phyloP scores from a whole-genome alignment of 108 stramenopile genomes.

The Chaetoceros tenuissimus region DNA sequence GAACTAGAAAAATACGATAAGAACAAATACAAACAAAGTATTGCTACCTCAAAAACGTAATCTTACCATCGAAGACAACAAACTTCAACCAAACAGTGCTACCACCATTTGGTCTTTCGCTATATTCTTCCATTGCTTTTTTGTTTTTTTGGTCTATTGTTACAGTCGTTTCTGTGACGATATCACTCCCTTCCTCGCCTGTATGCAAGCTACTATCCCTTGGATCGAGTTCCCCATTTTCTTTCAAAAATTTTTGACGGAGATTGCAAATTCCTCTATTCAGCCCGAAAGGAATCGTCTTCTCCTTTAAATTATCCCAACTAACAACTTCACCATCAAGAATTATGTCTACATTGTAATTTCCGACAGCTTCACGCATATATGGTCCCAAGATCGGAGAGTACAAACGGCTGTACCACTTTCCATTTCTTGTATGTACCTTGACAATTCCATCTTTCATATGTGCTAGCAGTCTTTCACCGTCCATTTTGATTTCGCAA shows the following conservation, averaged over 20 bases:
- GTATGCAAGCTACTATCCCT: constrained; percentile 57
- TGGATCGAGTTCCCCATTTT: constrained; percentile 41
- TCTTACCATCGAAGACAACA: constrained; percentile 16
- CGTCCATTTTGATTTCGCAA: constrained; percentile 80
- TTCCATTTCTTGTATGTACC: constrained; percentile 1
- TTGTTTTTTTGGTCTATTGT: neutral
- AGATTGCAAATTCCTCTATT: constrained; percentile 65
- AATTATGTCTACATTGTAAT: constrained; percentile 62
- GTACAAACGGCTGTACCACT: constrained; percentile 49
- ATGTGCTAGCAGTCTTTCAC: constrained; percentile 72
- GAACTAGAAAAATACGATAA: too few relatives aligned
- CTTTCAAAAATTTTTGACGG: constrained; percentile 36
- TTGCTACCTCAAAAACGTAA: too few relatives aligned
- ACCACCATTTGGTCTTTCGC: neutral
- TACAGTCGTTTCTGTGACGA: neutral
- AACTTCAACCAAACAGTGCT: constrained; percentile 13
- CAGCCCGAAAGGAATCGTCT: constrained; percentile 59
- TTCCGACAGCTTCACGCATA: constrained; percentile 49
- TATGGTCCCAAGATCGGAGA: constrained; percentile 68
- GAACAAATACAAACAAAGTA: too few relatives aligned
- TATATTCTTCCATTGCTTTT: neutral
- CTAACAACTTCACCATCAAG: constrained; percentile 79
- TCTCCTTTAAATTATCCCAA: constrained; percentile 52
- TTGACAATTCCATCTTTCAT: constrained; percentile 3
- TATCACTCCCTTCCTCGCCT: constrained; percentile 1